Percentiles rank a stretch among this genome's conserved stretches.
Evolutionary conservation across 2,329 filamentous ascomycete species (phyloP).

Genomic region (Tothia fuscella): DNA sequence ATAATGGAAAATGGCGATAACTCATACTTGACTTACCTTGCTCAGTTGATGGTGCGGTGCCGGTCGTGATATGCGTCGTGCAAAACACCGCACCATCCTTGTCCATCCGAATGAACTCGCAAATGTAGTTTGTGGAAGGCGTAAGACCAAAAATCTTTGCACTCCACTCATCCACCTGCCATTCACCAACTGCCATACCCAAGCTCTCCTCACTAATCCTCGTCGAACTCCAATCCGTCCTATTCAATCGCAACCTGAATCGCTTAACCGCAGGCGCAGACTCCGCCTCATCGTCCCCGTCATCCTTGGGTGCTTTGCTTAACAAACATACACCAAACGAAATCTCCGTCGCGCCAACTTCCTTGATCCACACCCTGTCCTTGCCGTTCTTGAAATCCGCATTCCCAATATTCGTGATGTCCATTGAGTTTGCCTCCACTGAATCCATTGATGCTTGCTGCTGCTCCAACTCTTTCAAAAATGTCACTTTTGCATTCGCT

Average conservation of each 20-base stretch:
- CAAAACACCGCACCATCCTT: slow-evolving; percentile 58
- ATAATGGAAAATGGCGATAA: slow-evolving; percentile 11
- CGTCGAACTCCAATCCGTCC: slow-evolving; percentile 67
- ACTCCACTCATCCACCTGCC: slow-evolving; percentile 47
- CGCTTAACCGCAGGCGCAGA: slow-evolving; percentile 44
- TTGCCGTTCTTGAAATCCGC: slow-evolving; percentile 58
- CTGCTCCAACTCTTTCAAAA: slow-evolving; percentile 68
- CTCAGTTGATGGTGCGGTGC: slow-evolving; percentile 45
- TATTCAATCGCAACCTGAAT: slow-evolving; percentile 68
- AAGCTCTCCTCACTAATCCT: slow-evolving; percentile 47
- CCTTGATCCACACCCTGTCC: slow-evolving; percentile 68
- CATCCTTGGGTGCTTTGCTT: slow-evolving; percentile 31
- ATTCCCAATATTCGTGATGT: slow-evolving; percentile 66
- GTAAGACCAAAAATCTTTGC: slow-evolving; percentile 58
- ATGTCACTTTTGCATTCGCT: slow-evolving; percentile 91
- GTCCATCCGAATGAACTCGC: slow-evolving; percentile 60
- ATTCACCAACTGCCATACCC: slow-evolving; percentile 32
- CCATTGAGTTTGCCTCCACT: slow-evolving; percentile 60
- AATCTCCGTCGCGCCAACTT: slow-evolving; percentile 66
- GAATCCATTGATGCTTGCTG: slow-evolving; percentile 65
- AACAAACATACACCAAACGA: slow-evolving; percentile 64
- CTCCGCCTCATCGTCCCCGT: slow-evolving; percentile 26
- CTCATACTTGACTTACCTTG: slow-evolving; percentile 33
- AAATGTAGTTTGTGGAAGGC: slow-evolving; percentile 64
- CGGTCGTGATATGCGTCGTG: slow-evolving; percentile 59